Base-by-base conservation (phyloP, 2,329 filamentous ascomycete species). In the Nigrograna mackinnonii region DNA sequence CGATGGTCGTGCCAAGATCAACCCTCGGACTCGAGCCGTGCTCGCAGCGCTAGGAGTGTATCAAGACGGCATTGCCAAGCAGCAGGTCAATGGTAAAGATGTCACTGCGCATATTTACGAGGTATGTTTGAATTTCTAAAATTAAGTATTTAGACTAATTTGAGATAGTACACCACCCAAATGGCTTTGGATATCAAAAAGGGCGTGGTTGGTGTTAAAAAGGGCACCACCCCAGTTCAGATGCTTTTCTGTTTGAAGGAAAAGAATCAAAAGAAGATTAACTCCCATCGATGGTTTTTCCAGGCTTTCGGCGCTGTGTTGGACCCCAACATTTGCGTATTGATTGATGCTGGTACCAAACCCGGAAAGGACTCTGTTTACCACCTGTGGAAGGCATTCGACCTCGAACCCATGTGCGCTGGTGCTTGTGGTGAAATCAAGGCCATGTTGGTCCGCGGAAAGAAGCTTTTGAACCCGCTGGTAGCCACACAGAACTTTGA, bases 211-310 rank as follows among this genome's bases (percentile, higher is more conserved):
- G 80, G 85, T 35, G 78, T 97, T 37, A 89, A 94, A 49, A 89
- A 91, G 62, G 87, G 79, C 5, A 82, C 87, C 47, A 91, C 94
- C 49, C 92, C 94, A 0, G 89, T 99, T 2, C 94, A 99, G 73
- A 87, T 99, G 76, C 82, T 99, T 4, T 99, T 99, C 77, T 99
- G 94, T 68, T 72, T 99, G 47, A 99, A 99, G 76, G 94, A 99
- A 67, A 97, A 96, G 82, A 99, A 99, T 67, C 91, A 96, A 75
- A 99, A 99, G 78, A 99, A 99, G 79, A 99, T 99, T 81, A 99
- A 99, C 68, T 97, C 94, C 0, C 94, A 99, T 69, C 80, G 94
- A 67, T 99, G 94, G 94, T 97, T 99, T 75, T 99, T 99, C 79
- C 87, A 95, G 57, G 94, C 92, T 0, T 99, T 99, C 67, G 94